Evolutionary conservation across 305 asterid genomes (phyloP).

Genomic region (Solanum aculeatissimum): DNA sequence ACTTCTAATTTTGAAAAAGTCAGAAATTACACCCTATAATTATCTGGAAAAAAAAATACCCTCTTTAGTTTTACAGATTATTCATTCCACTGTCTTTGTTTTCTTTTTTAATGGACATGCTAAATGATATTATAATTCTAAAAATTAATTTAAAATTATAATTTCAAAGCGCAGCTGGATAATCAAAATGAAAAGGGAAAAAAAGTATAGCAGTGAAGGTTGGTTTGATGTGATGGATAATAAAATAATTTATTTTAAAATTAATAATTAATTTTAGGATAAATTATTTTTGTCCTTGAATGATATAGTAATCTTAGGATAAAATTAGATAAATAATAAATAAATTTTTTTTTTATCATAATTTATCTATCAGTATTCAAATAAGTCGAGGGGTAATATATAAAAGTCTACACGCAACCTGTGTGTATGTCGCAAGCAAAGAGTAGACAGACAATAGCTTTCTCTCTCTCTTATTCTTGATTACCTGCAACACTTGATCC

Average conservation of each 20-base stretch:
- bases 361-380: too few relatives aligned
- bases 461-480: constrained; percentile 4
- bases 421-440: constrained; percentile 25
- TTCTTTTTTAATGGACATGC: background rate
- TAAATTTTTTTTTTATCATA: too few relatives aligned
- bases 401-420: constrained; percentile 45
- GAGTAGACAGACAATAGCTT: constrained; percentile 9
- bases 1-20: background rate
- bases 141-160: background rate
- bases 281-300: too few relatives aligned
- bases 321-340: too few relatives aligned
- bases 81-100: background rate
- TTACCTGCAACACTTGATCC: constrained; percentile 45
- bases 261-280: too few relatives aligned
- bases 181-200: too few relatives aligned
- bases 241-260: too few relatives aligned
- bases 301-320: too few relatives aligned
- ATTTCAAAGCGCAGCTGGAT: background rate
- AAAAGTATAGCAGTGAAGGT: too few relatives aligned
- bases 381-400: too few relatives aligned
- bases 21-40: background rate
- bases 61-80: background rate
- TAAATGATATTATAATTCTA: background rate
- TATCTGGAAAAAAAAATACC: background rate
- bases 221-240: too few relatives aligned